Conservation (phyloP, 306 rosid genomes). For the Crotalaria pallida region DNA sequence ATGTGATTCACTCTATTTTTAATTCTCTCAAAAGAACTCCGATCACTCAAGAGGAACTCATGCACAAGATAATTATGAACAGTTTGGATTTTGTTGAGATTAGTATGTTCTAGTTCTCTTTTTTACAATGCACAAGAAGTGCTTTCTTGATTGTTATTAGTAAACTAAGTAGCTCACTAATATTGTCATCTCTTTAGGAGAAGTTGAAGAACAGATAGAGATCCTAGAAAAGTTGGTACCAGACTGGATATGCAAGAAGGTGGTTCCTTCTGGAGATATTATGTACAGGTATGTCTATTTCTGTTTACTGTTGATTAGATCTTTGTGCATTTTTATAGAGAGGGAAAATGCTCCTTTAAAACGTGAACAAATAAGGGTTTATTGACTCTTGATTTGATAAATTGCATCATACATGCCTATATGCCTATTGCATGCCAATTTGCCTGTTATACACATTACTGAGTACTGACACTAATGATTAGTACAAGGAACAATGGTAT, state of each 20-base stretch:
- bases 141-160: constrained; percentile 13
- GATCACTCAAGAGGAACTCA: constrained; percentile 69
- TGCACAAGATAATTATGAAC: constrained; percentile 60
- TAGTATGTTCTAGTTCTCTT: constrained; percentile 35
- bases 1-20: constrained; percentile 48
- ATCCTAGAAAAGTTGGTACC: constrained; percentile 50
- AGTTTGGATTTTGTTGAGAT: constrained; percentile 47
- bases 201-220: constrained; percentile 54
- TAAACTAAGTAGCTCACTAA: constrained; percentile 15
- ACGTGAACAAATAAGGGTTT: background rate
- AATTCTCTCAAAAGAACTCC: constrained; percentile 39
- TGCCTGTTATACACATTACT: background rate
- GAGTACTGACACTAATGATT: background rate
- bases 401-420: no score
- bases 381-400: background rate
- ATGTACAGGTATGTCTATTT: constrained; percentile 43
- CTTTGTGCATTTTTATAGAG: background rate
- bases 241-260: constrained; percentile 53
- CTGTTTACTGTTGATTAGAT: background rate
- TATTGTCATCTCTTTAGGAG: constrained; percentile 37
- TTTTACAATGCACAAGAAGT: background rate
- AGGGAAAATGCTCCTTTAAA: background rate
- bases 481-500: background rate
- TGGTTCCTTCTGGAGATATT: constrained; percentile 37
- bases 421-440: no score